Base-by-base conservation (phyloP, 1,284 basidiomycete species). In the Ceratobasidium sp. region DNA sequence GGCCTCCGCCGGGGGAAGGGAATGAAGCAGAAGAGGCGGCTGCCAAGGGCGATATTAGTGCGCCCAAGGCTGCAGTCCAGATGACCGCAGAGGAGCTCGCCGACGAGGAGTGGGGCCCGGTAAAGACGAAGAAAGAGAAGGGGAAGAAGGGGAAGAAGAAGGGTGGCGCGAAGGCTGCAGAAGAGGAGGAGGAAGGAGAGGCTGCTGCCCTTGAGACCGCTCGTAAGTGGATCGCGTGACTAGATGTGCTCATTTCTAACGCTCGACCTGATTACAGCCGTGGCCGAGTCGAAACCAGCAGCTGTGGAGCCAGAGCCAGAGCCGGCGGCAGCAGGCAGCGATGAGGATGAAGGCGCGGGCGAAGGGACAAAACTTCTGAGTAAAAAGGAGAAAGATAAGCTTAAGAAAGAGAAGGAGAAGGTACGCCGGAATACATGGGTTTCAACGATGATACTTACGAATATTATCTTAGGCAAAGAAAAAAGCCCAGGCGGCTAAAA, bases 391-490 rank as follows among this genome's bases (percentile, higher is more conserved):
- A 97, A 97, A 86, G 95, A 97, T 84, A 93, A 92, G 83, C 86
- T 96, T 79, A 97, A 97, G 90, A 97, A 97, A 85, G 96, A 97
- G 85, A 90, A 91, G 78, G 96, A 97, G 87, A 97, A 97, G 92
- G 95, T 92, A 69, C 48, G 83, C 80, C 41, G 46, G 55, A 60
- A 8, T 23, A 77, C 30, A 23, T 44, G 2, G 75, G 14, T 20
- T 73, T 73, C 12, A 60, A 65, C 68, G 54, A 44, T 48, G 27
- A 60, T 65, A 77, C 35, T 35, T 44, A n/a, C 38, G 73, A 66
- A 62, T 50, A 10, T 14, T 5, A 52, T 18, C 65, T 3, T 83
- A 96, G 95, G 96, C 94, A 0, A 97, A 96, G 89, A 98, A 97
- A 88, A 97, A 97, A 84, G 95, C 94, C 12, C 95, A 96, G 84